Evolutionary conservation across 2,329 filamentous ascomycete species (phyloP).

Genomic region (Thielaviopsis ethacetica): DNA sequence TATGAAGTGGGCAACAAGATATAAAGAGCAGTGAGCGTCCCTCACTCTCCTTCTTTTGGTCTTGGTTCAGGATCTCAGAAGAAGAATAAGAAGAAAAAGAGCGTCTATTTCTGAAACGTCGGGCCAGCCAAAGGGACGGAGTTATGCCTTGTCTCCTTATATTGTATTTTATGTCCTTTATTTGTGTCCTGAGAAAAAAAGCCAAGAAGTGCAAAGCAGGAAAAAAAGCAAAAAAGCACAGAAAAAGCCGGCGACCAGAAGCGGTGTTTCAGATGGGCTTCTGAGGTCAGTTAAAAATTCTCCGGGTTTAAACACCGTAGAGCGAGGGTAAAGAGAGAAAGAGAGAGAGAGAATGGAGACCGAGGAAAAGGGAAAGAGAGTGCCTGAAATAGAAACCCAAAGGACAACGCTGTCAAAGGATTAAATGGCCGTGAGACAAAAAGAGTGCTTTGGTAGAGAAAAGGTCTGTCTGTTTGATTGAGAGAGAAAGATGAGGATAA

Average conservation of each 20-base stretch:
- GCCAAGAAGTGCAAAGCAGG: not conserved
- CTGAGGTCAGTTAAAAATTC: too few species aligned
- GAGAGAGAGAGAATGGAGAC: too few species aligned
- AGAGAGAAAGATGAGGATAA: not conserved
- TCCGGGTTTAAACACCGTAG: too few species aligned
- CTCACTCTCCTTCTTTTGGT: not conserved
- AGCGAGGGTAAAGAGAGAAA: too few species aligned
- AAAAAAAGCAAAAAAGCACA: too few species aligned
- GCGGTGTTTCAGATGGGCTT: too few species aligned
- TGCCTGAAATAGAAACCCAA: not conserved
- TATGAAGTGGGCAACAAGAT: not conserved
- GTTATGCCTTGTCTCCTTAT: not conserved
- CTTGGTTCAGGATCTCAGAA: not conserved
- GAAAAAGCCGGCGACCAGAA: too few species aligned
- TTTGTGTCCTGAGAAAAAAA: not conserved
- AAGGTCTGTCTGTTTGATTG: too few species aligned
- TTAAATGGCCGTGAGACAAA: not conserved
- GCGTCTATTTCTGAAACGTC: not conserved
- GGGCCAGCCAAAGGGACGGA: not conserved
- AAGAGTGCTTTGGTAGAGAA: too few species aligned
- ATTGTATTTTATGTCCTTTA: too few species aligned
- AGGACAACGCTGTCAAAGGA: not conserved
- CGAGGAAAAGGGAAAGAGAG: too few species aligned
- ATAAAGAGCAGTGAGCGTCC: not conserved
- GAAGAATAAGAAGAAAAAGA: not conserved